Evolutionary conservation across 768 basidiomycete genomes (phyloP), one percentile per base, ranked within the genome.

Genomic region (Lentinula detonsa): DNA sequence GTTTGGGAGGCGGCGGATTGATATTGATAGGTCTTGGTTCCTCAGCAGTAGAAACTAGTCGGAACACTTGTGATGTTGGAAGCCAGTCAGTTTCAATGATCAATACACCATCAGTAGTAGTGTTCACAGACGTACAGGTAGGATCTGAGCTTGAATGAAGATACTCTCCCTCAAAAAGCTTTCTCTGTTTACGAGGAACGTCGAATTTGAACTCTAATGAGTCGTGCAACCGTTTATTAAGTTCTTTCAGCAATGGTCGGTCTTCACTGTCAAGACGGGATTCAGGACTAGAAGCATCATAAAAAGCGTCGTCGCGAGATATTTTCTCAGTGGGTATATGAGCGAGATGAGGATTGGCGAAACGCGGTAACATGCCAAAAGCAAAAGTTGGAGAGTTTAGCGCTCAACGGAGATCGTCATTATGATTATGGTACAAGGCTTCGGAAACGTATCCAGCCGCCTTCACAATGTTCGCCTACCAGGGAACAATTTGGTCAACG

Each of bases 281-380:
- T 4, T 33, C 40, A 28, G 16, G 13, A 28, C 5, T 40, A 23
- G 18, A 18, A 18, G 31, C 23, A 15, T 56, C 55, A 11, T 54
- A 6, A 39, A 40, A 54, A 9, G 23, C 21, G 13, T 13, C 37
- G 28, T n/a, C 13, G 15, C 55, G 55, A 11, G n/a, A 42, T 1
- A 21, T 42, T 43, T 56, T 56, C 40, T 56, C 40, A 2, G 28
- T 56, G 40, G 39, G 40, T 40, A 43, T 16, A 43, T 18, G 18
- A 23, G 40, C 9, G 11, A 56, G 55, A 45, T 56, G 40, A 16
- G 55, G 55, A 56, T 56, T 56, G 8, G 28, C 55, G 16, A 56
- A 56, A 56, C 55, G 55, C 55, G 55, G 39, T 43, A 42, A 28
- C 55, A 56, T 56, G 28, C 15, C 43, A n/a, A n/a, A n/a, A n/a